These are phyloP conservation scores for Neopestalotiopsis clavispora DNA, from an alignment of 2,329 filamentous ascomycete species.

Conservation along the genomic window DNA sequence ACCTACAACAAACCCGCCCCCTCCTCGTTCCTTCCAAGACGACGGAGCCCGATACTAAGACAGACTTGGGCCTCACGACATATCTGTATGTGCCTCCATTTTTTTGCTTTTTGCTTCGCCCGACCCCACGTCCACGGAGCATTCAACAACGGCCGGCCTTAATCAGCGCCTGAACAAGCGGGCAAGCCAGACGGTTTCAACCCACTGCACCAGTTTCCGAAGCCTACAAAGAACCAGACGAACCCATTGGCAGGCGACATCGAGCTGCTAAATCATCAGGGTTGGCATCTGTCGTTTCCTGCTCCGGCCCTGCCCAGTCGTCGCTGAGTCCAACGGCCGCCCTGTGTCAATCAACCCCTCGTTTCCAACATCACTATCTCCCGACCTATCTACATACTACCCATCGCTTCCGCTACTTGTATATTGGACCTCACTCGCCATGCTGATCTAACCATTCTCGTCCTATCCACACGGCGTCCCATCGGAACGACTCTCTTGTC, in stretches of 20 bases:
- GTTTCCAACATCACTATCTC: neutral
- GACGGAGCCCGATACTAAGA: neutral
- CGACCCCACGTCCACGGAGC: neutral
- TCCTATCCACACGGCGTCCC: neutral
- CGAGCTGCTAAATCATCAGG: neutral
- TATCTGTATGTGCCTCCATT: neutral
- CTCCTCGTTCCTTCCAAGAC: neutral
- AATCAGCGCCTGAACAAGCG: neutral
- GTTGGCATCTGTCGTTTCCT: slow-evolving; percentile 1
- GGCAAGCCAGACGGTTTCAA: neutral
- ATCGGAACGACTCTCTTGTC: neutral
- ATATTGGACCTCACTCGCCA: neutral
- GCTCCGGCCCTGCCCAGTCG: neutral
- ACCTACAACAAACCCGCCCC: neutral
- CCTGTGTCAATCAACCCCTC: neutral
- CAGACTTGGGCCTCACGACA: neutral
- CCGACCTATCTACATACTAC: neutral
- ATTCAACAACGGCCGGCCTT: neutral
- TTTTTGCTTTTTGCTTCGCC: neutral
- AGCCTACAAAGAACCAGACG: neutral
- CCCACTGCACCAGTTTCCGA: neutral
- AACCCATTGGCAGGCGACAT: neutral
- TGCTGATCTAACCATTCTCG: neutral
- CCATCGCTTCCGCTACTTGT: slow-evolving; percentile 1
- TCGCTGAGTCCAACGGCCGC: neutral